Percentiles rank a stretch among this genome's conserved stretches.
Conservation (phyloP, 208 protist species). For the Phytomonas serpens region DNA sequence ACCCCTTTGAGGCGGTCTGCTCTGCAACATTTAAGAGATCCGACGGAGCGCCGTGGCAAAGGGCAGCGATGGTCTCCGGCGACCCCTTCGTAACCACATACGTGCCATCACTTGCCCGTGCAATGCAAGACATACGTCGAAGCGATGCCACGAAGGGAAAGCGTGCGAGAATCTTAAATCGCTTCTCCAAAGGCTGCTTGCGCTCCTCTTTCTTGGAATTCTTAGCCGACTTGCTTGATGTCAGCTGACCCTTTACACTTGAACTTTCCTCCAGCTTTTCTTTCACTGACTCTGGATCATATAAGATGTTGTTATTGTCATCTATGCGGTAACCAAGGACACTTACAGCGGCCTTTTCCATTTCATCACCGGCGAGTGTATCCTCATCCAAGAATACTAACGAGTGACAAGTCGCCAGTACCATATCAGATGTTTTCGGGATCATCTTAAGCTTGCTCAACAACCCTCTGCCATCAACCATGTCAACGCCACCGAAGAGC, state of each 20-base stretch:
- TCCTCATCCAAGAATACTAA: conserved; percentile 84
- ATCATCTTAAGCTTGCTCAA: conserved; percentile 72
- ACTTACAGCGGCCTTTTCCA: conserved; percentile 92
- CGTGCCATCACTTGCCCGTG: conserved; percentile 40
- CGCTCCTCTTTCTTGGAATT: background rate
- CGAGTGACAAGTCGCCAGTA: conserved; percentile 85
- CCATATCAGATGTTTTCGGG: conserved; percentile 59
- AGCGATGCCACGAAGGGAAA: conserved; percentile 94
- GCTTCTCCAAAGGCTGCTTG: conserved; percentile 14
- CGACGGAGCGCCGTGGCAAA: conserved; percentile 76
- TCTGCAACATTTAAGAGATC: conserved; percentile 80
- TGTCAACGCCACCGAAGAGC: conserved; percentile 86
- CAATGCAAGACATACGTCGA: conserved; percentile 94
- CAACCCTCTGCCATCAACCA: conserved; percentile 84
- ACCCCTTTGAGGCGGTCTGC: conserved; percentile 83
- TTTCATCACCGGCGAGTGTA: conserved; percentile 93
- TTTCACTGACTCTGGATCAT: conserved; percentile 35
- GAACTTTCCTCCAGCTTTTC: conserved; percentile 8
- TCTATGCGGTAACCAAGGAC: conserved; percentile 85
- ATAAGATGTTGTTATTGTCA: conserved; percentile 57
- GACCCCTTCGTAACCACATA: conserved; percentile 93
- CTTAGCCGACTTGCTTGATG: background rate
- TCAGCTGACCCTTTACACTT: background rate
- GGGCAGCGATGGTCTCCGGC: conserved; percentile 89
- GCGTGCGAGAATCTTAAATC: conserved; percentile 77